Conservation (phyloP, 2,329 filamentous ascomycete species). For the Colletotrichum truncatum region DNA sequence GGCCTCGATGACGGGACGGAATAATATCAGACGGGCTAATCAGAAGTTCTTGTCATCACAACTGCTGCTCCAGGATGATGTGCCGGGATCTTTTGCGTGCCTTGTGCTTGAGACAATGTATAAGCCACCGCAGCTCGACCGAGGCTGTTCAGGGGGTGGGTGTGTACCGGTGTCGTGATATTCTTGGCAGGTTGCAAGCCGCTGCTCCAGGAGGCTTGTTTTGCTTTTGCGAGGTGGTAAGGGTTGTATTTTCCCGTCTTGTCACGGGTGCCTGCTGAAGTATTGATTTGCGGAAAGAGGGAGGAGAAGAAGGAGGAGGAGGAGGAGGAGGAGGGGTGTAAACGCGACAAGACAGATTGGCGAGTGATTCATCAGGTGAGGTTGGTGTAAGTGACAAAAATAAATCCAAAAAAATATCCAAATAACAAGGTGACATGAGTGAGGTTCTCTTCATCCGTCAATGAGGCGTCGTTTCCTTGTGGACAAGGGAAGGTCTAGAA, state of each 20-base stretch:
- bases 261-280: background rate
- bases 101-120: background rate
- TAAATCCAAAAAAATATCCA: too few species aligned
- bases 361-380: background rate
- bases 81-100: background rate
- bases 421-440: background rate
- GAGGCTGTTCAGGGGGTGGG: background rate
- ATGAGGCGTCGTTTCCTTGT: background rate
- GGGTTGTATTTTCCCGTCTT: background rate
- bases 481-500: background rate
- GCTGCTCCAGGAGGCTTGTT: slow-evolving; percentile 3
- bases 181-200: slow-evolving; percentile 12
- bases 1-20: slow-evolving; percentile 9
- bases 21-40: slow-evolving; percentile 15
- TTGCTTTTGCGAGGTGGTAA: background rate
- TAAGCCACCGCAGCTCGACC: slow-evolving; percentile 3
- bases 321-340: background rate
- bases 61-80: background rate
- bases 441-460: background rate
- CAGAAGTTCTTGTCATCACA: background rate
- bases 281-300: background rate
- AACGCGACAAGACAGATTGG: background rate
- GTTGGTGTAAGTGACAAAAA: slow-evolving; percentile 14
- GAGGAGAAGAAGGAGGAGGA: background rate
- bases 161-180: background rate